A percentile compares a stretch with the other conserved stretches of the same genome.
These are phyloP conservation scores for Penicillium sp. DNA, from an alignment of 2,329 filamentous ascomycete genomes.

Conservation along the genomic window DNA sequence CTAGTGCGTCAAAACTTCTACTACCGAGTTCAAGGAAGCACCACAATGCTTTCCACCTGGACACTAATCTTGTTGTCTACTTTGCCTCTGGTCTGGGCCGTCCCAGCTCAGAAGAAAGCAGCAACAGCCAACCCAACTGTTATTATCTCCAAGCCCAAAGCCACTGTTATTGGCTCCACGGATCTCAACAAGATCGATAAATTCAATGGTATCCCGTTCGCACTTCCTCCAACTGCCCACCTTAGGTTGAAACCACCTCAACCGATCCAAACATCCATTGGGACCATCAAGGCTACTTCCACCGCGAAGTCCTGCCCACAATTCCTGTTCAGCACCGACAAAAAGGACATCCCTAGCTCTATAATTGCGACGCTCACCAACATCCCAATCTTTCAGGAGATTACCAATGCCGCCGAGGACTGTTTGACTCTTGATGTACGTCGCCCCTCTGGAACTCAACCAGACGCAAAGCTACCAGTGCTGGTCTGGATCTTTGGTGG, in stretches of 20 bases:
- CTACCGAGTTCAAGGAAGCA: not conserved
- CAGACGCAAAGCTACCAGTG: slow-evolving; percentile 61
- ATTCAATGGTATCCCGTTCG: slow-evolving; percentile 75
- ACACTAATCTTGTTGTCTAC: slow-evolving; percentile 7
- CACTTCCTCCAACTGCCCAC: slow-evolving; percentile 64
- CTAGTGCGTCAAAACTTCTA: not conserved
- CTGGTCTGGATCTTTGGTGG: slow-evolving; percentile 72
- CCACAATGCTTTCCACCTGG: slow-evolving; percentile 6
- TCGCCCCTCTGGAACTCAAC: slow-evolving; percentile 57
- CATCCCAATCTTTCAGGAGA: slow-evolving; percentile 58
- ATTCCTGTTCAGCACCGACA: slow-evolving; percentile 60
- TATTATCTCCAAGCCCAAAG: slow-evolving; percentile 51
- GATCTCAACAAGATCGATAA: slow-evolving; percentile 56
- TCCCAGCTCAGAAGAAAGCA: slow-evolving; percentile 40
- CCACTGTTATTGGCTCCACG: slow-evolving; percentile 50
- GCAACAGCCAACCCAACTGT: slow-evolving; percentile 52
- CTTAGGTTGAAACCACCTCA: slow-evolving; percentile 70
- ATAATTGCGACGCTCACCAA: slow-evolving; percentile 55
- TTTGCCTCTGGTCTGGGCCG: slow-evolving; percentile 16
- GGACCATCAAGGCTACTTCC: slow-evolving; percentile 61
- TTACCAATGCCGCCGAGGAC: slow-evolving; percentile 60
- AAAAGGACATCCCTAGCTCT: slow-evolving; percentile 42
- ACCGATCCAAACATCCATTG: slow-evolving; percentile 57
- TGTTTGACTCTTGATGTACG: slow-evolving; percentile 63
- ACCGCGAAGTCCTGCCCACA: slow-evolving; percentile 68